These are phyloP conservation scores for Ochetophila trinervis DNA, from an alignment of 306 rosid genomes.

Conservation along the genomic window DNA sequence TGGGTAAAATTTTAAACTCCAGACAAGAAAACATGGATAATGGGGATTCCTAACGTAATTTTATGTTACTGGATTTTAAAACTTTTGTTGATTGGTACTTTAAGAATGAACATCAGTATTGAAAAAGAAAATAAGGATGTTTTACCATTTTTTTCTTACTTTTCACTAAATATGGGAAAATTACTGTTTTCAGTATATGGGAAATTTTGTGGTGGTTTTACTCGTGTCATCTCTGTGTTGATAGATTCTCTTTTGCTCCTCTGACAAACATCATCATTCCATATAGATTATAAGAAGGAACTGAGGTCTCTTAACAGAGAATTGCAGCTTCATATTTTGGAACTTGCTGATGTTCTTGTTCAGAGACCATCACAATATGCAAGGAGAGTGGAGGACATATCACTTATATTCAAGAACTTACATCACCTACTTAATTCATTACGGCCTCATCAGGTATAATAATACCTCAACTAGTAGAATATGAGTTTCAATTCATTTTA, in stretches of 20 bases:
- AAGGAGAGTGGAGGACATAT: constrained; percentile 92
- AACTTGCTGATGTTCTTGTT: constrained; percentile 91
- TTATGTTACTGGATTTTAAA: too few relatives aligned
- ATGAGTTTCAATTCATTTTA: neutral
- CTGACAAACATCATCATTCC: constrained; percentile 16
- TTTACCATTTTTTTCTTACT: too few relatives aligned
- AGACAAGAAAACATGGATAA: neutral
- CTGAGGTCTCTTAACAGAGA: constrained; percentile 84
- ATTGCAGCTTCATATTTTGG: constrained; percentile 77
- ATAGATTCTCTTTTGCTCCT: neutral
- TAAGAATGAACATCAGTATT: too few relatives aligned
- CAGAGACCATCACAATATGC: constrained; percentile 96
- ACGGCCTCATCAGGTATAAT: constrained; percentile 84
- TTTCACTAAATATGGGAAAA: too few relatives aligned
- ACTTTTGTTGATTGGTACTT: too few relatives aligned
- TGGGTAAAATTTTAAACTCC: neutral
- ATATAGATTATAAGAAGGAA: constrained; percentile 81
- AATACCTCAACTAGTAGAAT: neutral
- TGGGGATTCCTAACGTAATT: too few relatives aligned
- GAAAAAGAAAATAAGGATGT: too few relatives aligned
- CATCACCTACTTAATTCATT: constrained; percentile 88
- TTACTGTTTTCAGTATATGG: too few relatives aligned
- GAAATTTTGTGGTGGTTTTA: neutral
- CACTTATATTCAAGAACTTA: constrained; percentile 83
- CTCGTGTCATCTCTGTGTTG: neutral